Conservation (phyloP, 2,329 filamentous ascomycete genomes). For the Microsporum canis region DNA sequence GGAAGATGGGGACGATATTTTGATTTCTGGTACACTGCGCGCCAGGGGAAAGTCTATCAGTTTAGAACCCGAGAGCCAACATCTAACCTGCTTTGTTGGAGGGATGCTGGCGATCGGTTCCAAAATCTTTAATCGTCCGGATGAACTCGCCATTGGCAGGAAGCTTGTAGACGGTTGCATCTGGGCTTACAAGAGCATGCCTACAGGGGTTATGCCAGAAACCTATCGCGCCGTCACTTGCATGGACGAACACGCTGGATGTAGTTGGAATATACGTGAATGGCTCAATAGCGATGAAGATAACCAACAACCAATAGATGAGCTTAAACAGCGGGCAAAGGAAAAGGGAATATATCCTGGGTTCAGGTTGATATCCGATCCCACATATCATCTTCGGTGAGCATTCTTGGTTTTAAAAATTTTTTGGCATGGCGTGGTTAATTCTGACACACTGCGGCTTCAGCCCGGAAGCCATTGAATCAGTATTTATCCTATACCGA, state of each 20-base stretch:
- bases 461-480: slow-evolving; percentile 73
- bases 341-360: slow-evolving; percentile 11
- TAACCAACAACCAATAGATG: slow-evolving; percentile 3
- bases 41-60: slow-evolving; percentile 25
- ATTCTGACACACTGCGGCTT: slow-evolving; percentile 54
- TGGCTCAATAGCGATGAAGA: slow-evolving; percentile 10
- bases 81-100: slow-evolving; percentile 45
- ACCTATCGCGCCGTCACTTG: slow-evolving; percentile 35
- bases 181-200: slow-evolving; percentile 42
- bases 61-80: slow-evolving; percentile 37
- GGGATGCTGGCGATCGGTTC: slow-evolving; percentile 46
- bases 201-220: slow-evolving; percentile 46
- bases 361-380: slow-evolving; percentile 7
- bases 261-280: slow-evolving; percentile 10
- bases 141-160: slow-evolving; percentile 39
- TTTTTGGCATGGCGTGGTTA: neutral
- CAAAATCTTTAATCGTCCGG: slow-evolving; percentile 40
- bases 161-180: slow-evolving; percentile 46
- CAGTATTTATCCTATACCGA: slow-evolving; percentile 80
- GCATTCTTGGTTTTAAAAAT: neutral
- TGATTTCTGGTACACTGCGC: slow-evolving; percentile 53
- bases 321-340: slow-evolving; percentile 7
- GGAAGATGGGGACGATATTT: slow-evolving; percentile 54
- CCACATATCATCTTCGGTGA: slow-evolving; percentile 13
- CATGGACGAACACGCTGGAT: slow-evolving; percentile 8